Evolutionary conservation across 768 basidiomycete genomes (phyloP), one percentile per base, ranked within the genome.

Genomic region (Boletus sp.): DNA sequence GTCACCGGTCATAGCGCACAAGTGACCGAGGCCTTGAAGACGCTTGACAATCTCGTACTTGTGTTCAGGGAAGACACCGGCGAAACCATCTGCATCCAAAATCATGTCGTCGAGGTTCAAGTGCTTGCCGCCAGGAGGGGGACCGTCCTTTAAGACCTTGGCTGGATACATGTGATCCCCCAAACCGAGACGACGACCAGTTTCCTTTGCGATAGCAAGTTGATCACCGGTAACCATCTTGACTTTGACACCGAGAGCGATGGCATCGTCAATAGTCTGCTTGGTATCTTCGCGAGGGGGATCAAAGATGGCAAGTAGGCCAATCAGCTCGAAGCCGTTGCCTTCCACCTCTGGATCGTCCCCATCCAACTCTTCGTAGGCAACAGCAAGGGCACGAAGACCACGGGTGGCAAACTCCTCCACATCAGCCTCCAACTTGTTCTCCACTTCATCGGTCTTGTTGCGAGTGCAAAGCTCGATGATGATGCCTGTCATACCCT

Each of bases 141-240:
- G 95, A 7, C 96, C 96, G 45, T 97, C 92, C 83, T 97, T 96
- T 71, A 98, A 84, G n/a, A 98, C 96, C 82, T 94, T 97, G 54
- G 95, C 91, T 42, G 96, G 88, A 80, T 97, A 98, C 96, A 98
- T 98, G 81, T 98, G 95, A 75, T 98, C 96, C 71, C 96, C 96
- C 58, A 98, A 81, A 65, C 96, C 95, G 48, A 98, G 91, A 78
- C 96, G 92, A 73, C 96, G 91, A 58, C 96, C 96, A 59, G 96
- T 98, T 76, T 98, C 96, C 84, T 98, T 98, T 37, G 96, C 96
- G 66, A 98, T 98, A 63, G 96, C 96, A 71, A 98, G 92, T 80
- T 98, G 96, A 73, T 98, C 96, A 81, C 96, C 96, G n/a, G 96
- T 98, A 59, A 98, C 96, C 96, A 98, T 98, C 89, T 98, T 98